phyloP scores from a whole-genome alignment of 2,329 filamentous ascomycete genomes.

The Aspergillus quadrilineatus region DNA sequence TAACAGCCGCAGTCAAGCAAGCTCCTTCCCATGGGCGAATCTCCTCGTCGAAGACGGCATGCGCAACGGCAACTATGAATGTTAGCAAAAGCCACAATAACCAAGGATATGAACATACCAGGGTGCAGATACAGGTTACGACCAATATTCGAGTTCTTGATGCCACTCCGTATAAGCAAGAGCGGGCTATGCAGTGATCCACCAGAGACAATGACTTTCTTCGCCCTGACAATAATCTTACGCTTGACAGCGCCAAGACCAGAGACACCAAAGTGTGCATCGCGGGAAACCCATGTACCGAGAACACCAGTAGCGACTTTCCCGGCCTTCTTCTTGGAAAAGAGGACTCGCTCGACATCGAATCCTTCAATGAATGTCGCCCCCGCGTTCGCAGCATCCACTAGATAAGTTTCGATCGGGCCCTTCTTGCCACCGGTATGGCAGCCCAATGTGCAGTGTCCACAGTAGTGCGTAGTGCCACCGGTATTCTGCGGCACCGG shows the following conservation, averaged over 20 bases:
- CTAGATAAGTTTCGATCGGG: conserved; percentile 72
- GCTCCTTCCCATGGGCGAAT: conserved; percentile 72
- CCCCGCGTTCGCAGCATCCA: conserved; percentile 73
- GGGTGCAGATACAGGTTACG: conserved; percentile 81
- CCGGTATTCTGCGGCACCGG: conserved; percentile 78
- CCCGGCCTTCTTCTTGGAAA: conserved; percentile 55
- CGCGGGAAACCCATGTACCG: conserved; percentile 73
- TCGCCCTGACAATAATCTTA: conserved; percentile 71
- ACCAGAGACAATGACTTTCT: conserved; percentile 74
- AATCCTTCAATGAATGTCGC: conserved; percentile 84
- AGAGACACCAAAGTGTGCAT: conserved; percentile 59
- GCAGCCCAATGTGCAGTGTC: conserved; percentile 62
- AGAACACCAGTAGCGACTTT: conserved; percentile 67
- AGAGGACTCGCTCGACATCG: conserved; percentile 67
- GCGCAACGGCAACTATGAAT: conserved; percentile 40
- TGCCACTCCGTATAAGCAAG: conserved; percentile 72
- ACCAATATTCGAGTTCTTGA: conserved; percentile 80
- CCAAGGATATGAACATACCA: conserved; percentile 49
- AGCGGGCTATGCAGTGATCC: conserved; percentile 77
- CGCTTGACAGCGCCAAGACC: conserved; percentile 54
- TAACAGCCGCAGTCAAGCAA: conserved; percentile 76
- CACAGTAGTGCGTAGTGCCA: conserved; percentile 71
- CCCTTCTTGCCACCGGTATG: conserved; percentile 73
- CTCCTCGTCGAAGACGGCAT: conserved; percentile 67
- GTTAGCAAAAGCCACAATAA: conserved; percentile 3